Base-by-base conservation (phyloP, 208 protist species). In the Naegleria fowleri region DNA sequence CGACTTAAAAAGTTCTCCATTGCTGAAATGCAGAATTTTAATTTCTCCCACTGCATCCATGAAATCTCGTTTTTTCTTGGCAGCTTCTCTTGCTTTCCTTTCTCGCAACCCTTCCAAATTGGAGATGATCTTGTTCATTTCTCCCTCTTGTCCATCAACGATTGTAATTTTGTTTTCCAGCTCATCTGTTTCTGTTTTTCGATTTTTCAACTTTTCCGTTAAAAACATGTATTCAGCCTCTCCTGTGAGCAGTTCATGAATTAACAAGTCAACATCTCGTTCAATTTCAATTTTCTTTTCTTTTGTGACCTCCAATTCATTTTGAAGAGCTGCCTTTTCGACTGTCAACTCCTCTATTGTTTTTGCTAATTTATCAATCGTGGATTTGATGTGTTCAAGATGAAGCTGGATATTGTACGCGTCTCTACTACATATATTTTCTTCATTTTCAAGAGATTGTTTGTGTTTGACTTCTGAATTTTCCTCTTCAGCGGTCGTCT, bases 11-110 rank as follows among this genome's bases (percentile, higher is more conserved):
- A 94, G 92, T 83, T 97, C 95, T 79, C 90, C 92, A 59, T 97
- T 93, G 38, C 95, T 92, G 55, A 96, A 91, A 9, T 92, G 90
- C 91, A 97, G 97, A 87, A 97, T 95, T 87, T 96, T 97, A 40
- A 98, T 91, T 91, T 98, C 96, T 88, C 97, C 95, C 92, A 97
- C 95, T 7, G 94, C 94, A 87, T 98, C 93, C 13, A 91, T 92
- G 7, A 97, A 93, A 19, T 96, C 93, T 40, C 90, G 93, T n/a
- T 93, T 92, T 90, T 96, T 95, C n/a, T 97, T 96, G 13, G 95
- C 94, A 51, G 93, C 92, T 59, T 98, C 97, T n/a, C 96, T 95
- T 83, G 93, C 96, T 88, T 96, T 92, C 67, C 97, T 94, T 90
- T 98, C 97, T 22, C 96, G 94, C 58, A 95, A 94, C 41, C 92